Evolutionary conservation across 192 early-diverging fungal genomes (phyloP), one percentile per base, ranked within the genome.

Genomic region (Phycomyces blakesleeanus): DNA sequence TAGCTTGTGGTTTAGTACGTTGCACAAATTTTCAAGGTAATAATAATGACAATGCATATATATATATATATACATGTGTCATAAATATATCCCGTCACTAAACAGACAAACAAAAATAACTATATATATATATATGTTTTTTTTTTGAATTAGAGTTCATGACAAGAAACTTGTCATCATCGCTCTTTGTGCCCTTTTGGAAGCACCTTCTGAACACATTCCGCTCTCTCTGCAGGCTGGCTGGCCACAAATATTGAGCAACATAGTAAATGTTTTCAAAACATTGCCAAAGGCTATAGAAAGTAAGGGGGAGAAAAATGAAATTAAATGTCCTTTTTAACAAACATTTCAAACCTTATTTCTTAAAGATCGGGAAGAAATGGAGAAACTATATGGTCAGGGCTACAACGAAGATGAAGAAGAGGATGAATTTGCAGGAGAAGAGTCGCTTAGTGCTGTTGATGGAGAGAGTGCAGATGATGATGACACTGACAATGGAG

Each of bases 121-220:
- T n/a, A n/a, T n/a, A n/a, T n/a, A n/a, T n/a, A n/a, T n/a, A n/a
- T n/a, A n/a, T n/a, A n/a, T 62, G 50, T 18, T 57, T 12, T 50
- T n/a, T 44, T 41, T 20, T 21, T 34, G 3, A 51, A 51, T 22
- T 41, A 67, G 95, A 51, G 95, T 97, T 10, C 90, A 94, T 75
- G 95, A 97, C 78, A 96, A 95, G 82, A 94, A 93, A 78, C 84
- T 97, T 26, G 79, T 82, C 4, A 89, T 97, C 39, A 63, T 94
- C 22, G 79, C 91, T 0, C 73, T 97, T 14, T 88, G 85, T 60
- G 67, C 90, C 0, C 63, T 97, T 9, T 64, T 97, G 42, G 78
- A 79, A 22, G 66, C 93, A 7, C 90, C 93, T 6, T 63, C 78
- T 14, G 81, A 82, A 0, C 83, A 91, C 70, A 65, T 97, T 8